phyloP scores from a whole-genome alignment of 768 basidiomycete genomes.

The Psilocybe tampanensis region DNA sequence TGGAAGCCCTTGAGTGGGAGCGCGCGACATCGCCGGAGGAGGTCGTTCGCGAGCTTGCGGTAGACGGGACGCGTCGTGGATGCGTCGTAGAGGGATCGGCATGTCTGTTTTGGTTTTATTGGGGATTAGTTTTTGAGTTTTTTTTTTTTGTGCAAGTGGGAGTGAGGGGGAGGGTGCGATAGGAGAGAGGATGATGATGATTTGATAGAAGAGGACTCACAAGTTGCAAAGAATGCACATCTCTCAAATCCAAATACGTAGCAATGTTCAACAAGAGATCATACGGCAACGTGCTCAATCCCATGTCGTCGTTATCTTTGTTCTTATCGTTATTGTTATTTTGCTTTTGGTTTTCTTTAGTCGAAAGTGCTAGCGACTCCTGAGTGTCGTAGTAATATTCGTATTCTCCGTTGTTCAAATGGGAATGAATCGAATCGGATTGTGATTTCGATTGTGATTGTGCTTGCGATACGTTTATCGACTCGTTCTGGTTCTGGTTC shows the following conservation, averaged over 20 bases:
- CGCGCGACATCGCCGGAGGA: slow-evolving; percentile 68
- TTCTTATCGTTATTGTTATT: no score
- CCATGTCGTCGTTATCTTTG: slow-evolving; percentile 22
- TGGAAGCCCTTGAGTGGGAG: slow-evolving; percentile 73
- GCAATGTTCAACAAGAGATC: slow-evolving; percentile 73
- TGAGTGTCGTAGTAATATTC: no score
- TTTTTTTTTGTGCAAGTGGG: no score
- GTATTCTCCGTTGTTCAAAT: no score
- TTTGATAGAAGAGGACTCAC: slow-evolving; percentile 41
- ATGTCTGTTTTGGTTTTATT: slow-evolving; percentile 63
- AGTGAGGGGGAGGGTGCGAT: not conserved
- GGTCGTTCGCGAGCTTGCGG: slow-evolving; percentile 60
- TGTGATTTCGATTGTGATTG: no score
- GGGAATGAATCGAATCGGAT: no score
- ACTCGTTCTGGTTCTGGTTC: no score
- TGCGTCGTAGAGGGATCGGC: slow-evolving; percentile 60
- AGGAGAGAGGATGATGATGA: not conserved
- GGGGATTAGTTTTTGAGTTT: no score
- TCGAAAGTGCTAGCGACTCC: not conserved
- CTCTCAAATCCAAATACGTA: slow-evolving; percentile 58
- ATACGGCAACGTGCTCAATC: slow-evolving; percentile 58
- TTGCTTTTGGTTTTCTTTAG: not conserved
- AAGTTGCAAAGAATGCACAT: slow-evolving; percentile 61
- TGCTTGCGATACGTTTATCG: no score
- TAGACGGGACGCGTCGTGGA: slow-evolving; percentile 70